Conservation (phyloP, 805 yeast species). For the Maudiozyma bulderi region DNA sequence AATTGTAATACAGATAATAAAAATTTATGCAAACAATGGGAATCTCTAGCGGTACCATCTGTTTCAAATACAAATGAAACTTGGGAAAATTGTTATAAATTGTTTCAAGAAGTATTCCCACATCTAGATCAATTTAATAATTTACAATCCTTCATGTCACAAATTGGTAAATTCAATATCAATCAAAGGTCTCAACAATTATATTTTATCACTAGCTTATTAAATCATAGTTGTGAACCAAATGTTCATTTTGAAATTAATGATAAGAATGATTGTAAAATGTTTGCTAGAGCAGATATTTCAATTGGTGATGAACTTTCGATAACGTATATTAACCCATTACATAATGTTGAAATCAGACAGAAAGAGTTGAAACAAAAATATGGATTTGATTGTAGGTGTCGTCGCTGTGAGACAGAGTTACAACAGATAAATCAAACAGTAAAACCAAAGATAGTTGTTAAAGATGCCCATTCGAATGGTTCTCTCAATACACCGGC, state of each 20-base stretch:
- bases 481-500: no score
- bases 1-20: slow-evolving; percentile 23
- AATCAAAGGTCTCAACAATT: slow-evolving; percentile 60
- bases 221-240: slow-evolving; percentile 72
- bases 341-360: slow-evolving; percentile 51
- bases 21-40: slow-evolving; percentile 36
- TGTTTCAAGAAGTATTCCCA: slow-evolving; percentile 42
- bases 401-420: slow-evolving; percentile 57
- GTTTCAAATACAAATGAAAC: slow-evolving; percentile 30
- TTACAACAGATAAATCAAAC: slow-evolving; percentile 7
- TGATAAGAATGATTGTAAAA: slow-evolving; percentile 42
- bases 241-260: slow-evolving; percentile 47
- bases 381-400: slow-evolving; percentile 72
- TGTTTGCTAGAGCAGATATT: slow-evolving; percentile 50
- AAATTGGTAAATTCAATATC: slow-evolving; percentile 65
- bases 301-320: slow-evolving; percentile 57
- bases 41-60: slow-evolving; percentile 57
- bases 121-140: slow-evolving; percentile 12
- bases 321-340: slow-evolving; percentile 62
- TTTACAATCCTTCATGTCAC: slow-evolving; percentile 48
- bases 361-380: slow-evolving; percentile 56
- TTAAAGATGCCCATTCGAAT: background rate
- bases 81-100: slow-evolving; percentile 36
- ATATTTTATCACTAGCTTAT: slow-evolving; percentile 53
- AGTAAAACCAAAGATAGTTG: background rate